These are phyloP conservation scores for Pseudofabraea citricarpa DNA, from an alignment of 2,329 filamentous ascomycete genomes.

Conservation along the genomic window DNA sequence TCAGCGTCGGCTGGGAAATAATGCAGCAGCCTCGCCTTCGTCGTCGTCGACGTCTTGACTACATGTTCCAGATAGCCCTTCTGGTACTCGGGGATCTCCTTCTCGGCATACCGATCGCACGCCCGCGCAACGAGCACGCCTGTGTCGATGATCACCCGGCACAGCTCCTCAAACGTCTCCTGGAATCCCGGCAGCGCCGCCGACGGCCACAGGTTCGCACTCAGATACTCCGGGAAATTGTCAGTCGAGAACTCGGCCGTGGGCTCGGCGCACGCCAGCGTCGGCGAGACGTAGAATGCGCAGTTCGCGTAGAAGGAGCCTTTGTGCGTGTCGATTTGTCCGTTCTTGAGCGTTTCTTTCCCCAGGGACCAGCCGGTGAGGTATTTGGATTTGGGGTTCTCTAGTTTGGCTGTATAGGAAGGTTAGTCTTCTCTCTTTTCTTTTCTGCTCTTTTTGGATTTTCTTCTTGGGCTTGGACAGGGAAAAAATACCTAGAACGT, in stretches of 20 bases:
- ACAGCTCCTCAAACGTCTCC: slow-evolving; percentile 67
- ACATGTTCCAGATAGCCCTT: slow-evolving; percentile 79
- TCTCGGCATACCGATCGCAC: slow-evolving; percentile 79
- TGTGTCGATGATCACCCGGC: slow-evolving; percentile 80
- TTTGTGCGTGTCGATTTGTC: slow-evolving; percentile 74
- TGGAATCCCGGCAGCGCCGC: slow-evolving; percentile 73
- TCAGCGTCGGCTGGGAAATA: slow-evolving; percentile 69
- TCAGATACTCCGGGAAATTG: slow-evolving; percentile 82
- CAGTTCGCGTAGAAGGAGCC: slow-evolving; percentile 83
- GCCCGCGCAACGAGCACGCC: slow-evolving; percentile 85
- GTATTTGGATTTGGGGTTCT: slow-evolving; percentile 58
- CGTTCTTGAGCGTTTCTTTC: slow-evolving; percentile 75
- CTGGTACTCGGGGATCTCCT: slow-evolving; percentile 73
- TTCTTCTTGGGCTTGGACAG: slow-evolving; percentile 5
- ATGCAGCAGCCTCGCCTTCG: slow-evolving; percentile 86
- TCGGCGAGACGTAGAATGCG: slow-evolving; percentile 66
- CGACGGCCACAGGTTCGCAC: slow-evolving; percentile 83
- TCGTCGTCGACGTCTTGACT: slow-evolving; percentile 78
- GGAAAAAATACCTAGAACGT: slow-evolving; percentile 57
- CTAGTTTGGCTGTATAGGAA: slow-evolving; percentile 42
- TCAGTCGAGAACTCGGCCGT: slow-evolving; percentile 50
- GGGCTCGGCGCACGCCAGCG: slow-evolving; percentile 57
- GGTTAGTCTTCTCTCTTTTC: too few species aligned
- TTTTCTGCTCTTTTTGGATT: too few species aligned
- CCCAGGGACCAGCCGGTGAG: slow-evolving; percentile 74